Evolutionary conservation across 2,329 filamentous ascomycete species (phyloP).

Genomic region (Paraconiothyrium brasiliense): DNA sequence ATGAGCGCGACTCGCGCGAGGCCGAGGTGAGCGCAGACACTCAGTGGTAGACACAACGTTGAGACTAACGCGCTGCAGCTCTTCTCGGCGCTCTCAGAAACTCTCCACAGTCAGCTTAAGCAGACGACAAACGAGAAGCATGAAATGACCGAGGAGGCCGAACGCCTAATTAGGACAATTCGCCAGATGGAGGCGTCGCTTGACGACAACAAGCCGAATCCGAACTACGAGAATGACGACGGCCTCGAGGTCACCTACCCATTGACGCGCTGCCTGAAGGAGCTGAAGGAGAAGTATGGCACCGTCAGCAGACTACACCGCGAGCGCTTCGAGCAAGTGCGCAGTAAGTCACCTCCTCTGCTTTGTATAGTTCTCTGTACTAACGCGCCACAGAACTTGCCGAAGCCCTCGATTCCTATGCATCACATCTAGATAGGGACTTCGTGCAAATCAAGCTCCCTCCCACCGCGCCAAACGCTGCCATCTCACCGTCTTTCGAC

Average conservation of each 20-base stretch:
- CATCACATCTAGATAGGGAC: conserved; percentile 88
- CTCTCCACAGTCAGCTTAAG: conserved; percentile 87
- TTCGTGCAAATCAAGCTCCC: conserved; percentile 89
- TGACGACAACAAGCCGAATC: conserved; percentile 74
- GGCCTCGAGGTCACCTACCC: conserved; percentile 84
- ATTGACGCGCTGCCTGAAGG: conserved; percentile 79
- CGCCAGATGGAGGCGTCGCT: conserved; percentile 93
- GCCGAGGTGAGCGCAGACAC: conserved; percentile 73
- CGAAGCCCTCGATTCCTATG: conserved; percentile 93
- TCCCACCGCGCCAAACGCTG: conserved; percentile 78
- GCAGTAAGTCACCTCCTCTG: conserved; percentile 68
- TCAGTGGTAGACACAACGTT: neutral
- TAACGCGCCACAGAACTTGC: conserved; percentile 74
- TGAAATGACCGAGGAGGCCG: conserved; percentile 87
- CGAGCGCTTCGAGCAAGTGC: conserved; percentile 94
- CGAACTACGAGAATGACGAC: conserved; percentile 73
- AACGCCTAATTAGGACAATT: conserved; percentile 83
- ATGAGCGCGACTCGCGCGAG: conserved; percentile 91
- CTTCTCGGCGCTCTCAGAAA: conserved; percentile 89
- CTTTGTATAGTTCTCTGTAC: neutral
- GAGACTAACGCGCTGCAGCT: conserved; percentile 65
- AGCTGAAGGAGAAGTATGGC: conserved; percentile 84
- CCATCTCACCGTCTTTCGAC: conserved; percentile 84
- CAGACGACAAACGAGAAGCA: conserved; percentile 89
- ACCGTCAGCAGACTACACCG: conserved; percentile 83